Evolutionary conservation across 805 yeast genomes (phyloP).

Genomic region (Candida coquimbonensis): DNA sequence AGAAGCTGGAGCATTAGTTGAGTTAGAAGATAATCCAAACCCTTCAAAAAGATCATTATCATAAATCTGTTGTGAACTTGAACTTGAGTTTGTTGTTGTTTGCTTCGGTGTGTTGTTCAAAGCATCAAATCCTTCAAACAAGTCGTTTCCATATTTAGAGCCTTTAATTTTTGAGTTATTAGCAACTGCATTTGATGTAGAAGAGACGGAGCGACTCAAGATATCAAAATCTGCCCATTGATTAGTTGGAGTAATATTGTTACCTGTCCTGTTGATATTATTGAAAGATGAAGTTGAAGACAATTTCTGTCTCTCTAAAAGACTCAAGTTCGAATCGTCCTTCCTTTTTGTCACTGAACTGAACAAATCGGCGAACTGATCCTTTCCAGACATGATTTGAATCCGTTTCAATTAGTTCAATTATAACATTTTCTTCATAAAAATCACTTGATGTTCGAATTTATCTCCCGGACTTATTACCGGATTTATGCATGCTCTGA

Average conservation of each 20-base stretch:
- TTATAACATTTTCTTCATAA: no score
- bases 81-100: neutral
- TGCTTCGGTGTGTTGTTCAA: neutral
- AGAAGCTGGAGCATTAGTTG: neutral
- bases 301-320: constrained; percentile 29
- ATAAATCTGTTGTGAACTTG: neutral
- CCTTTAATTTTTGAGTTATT: neutral
- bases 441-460: no score
- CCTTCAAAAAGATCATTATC: constrained; percentile 17
- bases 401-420: neutral
- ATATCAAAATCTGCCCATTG: constrained; percentile 34
- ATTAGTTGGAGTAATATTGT: neutral
- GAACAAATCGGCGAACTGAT: constrained; percentile 24
- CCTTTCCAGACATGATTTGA: constrained; percentile 6
- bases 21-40: constrained; percentile 4
- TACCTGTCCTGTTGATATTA: neutral
- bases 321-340: constrained; percentile 22
- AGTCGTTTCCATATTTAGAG: constrained; percentile 4
- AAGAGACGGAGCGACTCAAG: constrained; percentile 14
- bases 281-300: constrained; percentile 3
- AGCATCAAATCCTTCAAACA: constrained; percentile 19
- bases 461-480: neutral
- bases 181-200: neutral
- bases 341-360: constrained; percentile 18
- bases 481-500: neutral